These are phyloP conservation scores for Cercospora sp. DNA, from an alignment of 2,329 filamentous ascomycete species.

Conservation along the genomic window DNA sequence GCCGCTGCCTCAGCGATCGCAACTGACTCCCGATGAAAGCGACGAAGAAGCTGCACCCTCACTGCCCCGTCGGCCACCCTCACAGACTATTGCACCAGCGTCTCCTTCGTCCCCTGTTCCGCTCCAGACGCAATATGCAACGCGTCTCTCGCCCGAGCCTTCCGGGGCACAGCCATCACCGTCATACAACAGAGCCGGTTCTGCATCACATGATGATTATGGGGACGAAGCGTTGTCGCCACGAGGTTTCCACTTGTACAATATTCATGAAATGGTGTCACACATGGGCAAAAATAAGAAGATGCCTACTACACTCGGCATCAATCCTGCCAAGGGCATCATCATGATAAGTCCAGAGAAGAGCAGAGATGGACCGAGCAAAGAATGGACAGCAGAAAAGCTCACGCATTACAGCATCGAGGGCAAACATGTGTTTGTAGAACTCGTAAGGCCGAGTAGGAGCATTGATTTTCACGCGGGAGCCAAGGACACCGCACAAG, in stretches of 20 bases:
- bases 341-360: slow-evolving; percentile 91
- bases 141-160: slow-evolving; percentile 41
- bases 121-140: slow-evolving; percentile 40
- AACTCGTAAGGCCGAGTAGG: slow-evolving; percentile 87
- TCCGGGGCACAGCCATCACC: slow-evolving; percentile 55
- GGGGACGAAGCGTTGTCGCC: slow-evolving; percentile 57
- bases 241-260: slow-evolving; percentile 89
- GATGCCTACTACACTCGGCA: slow-evolving; percentile 95
- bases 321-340: slow-evolving; percentile 82
- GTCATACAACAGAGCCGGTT: slow-evolving; percentile 54
- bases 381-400: slow-evolving; percentile 92
- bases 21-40: slow-evolving; percentile 66
- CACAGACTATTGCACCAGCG: slow-evolving; percentile 35
- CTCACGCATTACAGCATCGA: slow-evolving; percentile 98
- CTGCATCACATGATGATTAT: slow-evolving; percentile 42
- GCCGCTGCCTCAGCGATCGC: slow-evolving; percentile 55
- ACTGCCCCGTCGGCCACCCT: slow-evolving; percentile 64
- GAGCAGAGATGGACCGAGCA: slow-evolving; percentile 75
- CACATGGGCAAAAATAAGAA: slow-evolving; percentile 96
- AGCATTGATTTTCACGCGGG: slow-evolving; percentile 96
- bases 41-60: slow-evolving; percentile 65
- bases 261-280: slow-evolving; percentile 97
- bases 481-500: slow-evolving; percentile 92
- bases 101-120: slow-evolving; percentile 52
- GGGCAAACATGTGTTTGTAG: slow-evolving; percentile 96